A percentile compares a stretch with the other conserved stretches of the same genome.
Evolutionary conservation across 2,329 filamentous ascomycete species (phyloP).

Genomic region (Botrytis cinerea): DNA sequence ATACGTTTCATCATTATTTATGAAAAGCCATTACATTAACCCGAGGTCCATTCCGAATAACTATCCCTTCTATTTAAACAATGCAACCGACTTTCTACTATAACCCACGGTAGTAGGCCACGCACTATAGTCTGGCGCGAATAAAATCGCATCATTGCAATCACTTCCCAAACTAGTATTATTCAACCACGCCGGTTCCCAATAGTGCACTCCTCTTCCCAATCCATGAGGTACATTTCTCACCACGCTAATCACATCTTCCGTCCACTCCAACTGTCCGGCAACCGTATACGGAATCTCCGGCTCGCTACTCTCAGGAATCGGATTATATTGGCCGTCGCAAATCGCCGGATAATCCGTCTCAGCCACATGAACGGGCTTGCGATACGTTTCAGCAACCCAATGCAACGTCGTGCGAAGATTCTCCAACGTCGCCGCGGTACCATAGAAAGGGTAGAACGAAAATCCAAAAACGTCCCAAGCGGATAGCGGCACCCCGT

Average conservation of each 20-base stretch:
- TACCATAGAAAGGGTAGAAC: slow-evolving; percentile 72
- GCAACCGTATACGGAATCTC: slow-evolving; percentile 62
- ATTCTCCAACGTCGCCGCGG: slow-evolving; percentile 57
- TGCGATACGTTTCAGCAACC: slow-evolving; percentile 61
- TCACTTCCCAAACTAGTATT: slow-evolving; percentile 60
- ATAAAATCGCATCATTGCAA: slow-evolving; percentile 64
- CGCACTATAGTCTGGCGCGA: slow-evolving; percentile 45
- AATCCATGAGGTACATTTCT: slow-evolving; percentile 53
- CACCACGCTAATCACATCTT: slow-evolving; percentile 59
- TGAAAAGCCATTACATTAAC: background rate
- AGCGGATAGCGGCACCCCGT: slow-evolving; percentile 54
- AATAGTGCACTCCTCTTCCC: slow-evolving; percentile 63
- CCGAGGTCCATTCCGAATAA: background rate
- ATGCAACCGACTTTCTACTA: slow-evolving; percentile 18
- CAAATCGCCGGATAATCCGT: slow-evolving; percentile 70
- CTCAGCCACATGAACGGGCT: slow-evolving; percentile 68
- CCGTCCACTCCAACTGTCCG: slow-evolving; percentile 63
- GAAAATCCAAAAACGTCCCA: slow-evolving; percentile 72
- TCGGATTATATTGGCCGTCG: slow-evolving; percentile 51
- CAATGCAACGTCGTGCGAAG: slow-evolving; percentile 57
- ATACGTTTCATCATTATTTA: background rate
- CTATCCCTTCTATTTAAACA: background rate
- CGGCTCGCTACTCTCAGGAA: slow-evolving; percentile 40
- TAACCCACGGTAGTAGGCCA: slow-evolving; percentile 23
- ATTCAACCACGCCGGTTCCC: slow-evolving; percentile 59